Conservation (phyloP, 2,329 filamentous ascomycete genomes). For the Fusarium pseudonygamai region DNA sequence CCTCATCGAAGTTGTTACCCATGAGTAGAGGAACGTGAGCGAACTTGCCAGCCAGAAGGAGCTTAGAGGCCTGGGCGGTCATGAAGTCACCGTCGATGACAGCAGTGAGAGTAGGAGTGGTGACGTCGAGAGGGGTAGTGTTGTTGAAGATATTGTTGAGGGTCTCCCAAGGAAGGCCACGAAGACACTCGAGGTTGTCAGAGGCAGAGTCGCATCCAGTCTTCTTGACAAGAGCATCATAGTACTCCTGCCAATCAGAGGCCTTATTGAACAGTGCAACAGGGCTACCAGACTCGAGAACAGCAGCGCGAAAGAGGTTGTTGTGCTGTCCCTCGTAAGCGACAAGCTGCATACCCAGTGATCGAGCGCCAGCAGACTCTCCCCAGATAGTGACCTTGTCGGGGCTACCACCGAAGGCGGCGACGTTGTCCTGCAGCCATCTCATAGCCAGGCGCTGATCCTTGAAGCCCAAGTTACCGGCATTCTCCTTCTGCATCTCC, state of each 20-base stretch:
- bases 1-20: constrained; percentile 74
- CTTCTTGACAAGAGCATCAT: constrained; percentile 41
- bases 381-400: constrained; percentile 61
- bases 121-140: constrained; percentile 28
- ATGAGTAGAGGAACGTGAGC: constrained; percentile 69
- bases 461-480: constrained; percentile 60
- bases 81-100: constrained; percentile 53
- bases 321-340: constrained; percentile 64
- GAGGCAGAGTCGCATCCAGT: constrained; percentile 37
- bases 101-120: constrained; percentile 26
- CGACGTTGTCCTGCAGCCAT: constrained; percentile 63
- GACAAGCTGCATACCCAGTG: constrained; percentile 59
- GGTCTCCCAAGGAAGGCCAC: constrained; percentile 44
- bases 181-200: constrained; percentile 46
- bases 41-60: constrained; percentile 67
- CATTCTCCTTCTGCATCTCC: constrained; percentile 54
- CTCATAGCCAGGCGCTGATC: constrained; percentile 60
- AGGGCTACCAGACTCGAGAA: constrained; percentile 59
- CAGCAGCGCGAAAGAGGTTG: constrained; percentile 61
- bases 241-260: constrained; percentile 43
- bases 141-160: constrained; percentile 45
- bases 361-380: constrained; percentile 62
- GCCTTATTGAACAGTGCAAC: constrained; percentile 40
- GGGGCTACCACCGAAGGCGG: constrained; percentile 58
- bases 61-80: constrained; percentile 55